Conservation (phyloP, 257 asterid species). For the Orobanche coerulescens region DNA sequence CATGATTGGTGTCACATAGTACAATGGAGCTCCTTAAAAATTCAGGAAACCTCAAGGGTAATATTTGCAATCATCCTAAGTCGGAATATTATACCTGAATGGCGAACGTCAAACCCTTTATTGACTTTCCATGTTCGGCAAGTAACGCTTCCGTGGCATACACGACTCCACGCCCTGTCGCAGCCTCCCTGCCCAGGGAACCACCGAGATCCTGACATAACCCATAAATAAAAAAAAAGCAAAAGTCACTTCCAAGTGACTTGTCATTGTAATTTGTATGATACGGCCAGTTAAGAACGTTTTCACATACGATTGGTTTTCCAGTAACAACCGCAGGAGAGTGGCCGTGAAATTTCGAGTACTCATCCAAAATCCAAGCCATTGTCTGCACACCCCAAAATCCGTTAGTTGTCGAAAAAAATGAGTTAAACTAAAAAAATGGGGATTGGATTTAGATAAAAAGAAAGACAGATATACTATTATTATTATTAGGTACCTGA, state of each 20-base stretch:
- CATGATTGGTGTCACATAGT: too few species aligned
- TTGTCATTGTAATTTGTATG: neutral
- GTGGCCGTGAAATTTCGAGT: slow-evolving; percentile 92
- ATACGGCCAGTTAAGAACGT: neutral
- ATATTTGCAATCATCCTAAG: neutral
- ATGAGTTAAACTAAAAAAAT: neutral
- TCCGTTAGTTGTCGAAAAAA: too few species aligned
- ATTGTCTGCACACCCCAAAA: slow-evolving; percentile 63
- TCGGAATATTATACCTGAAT: slow-evolving; percentile 40
- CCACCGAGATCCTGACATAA: slow-evolving; percentile 65
- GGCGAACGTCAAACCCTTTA: slow-evolving; percentile 52
- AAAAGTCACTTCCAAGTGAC: neutral
- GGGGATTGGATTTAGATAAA: too few species aligned
- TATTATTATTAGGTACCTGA: slow-evolving; percentile 44
- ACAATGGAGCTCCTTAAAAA: too few species aligned
- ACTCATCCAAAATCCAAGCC: slow-evolving; percentile 99
- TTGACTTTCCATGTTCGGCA: slow-evolving; percentile 59
- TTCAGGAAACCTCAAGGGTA: neutral
- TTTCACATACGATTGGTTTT: slow-evolving; percentile 71
- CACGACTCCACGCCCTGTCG: slow-evolving; percentile 76
- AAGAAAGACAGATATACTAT: neutral
- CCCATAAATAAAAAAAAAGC: neutral
- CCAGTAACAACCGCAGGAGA: slow-evolving; percentile 98
- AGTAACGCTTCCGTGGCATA: slow-evolving; percentile 62
- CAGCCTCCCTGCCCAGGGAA: slow-evolving; percentile 71